Evolutionary conservation across 169 alveolate species (phyloP).

Genomic region (Plasmodium coatneyi): DNA sequence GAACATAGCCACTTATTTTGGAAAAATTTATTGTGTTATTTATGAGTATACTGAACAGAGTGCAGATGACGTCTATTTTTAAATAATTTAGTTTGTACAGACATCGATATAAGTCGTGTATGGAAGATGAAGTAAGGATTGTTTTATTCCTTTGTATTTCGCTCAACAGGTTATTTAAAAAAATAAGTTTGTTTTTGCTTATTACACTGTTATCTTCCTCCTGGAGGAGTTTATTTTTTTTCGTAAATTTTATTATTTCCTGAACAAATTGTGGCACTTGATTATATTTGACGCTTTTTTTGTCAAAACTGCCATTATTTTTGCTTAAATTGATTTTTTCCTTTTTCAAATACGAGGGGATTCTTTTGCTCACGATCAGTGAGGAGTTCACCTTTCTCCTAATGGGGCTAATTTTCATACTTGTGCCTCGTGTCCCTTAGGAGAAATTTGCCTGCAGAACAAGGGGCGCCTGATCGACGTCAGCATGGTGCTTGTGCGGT

Average conservation of each 20-base stretch:
- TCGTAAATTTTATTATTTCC: conserved; percentile 27
- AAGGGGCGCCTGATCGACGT: background rate
- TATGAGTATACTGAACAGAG: conserved; percentile 21
- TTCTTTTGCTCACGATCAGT: conserved; percentile 55
- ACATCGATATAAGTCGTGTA: conserved; percentile 58
- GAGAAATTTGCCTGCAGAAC: background rate
- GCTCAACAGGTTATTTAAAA: conserved; percentile 28
- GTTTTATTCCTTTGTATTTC: conserved; percentile 46
- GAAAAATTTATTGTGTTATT: conserved; percentile 45
- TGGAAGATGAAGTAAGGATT: conserved; percentile 12
- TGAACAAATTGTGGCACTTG: conserved; percentile 60
- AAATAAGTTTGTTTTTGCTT: conserved; percentile 30
- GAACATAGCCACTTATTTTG: conserved; percentile 51
- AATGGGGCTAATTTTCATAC: conserved; percentile 30
- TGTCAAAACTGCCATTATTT: conserved; percentile 15
- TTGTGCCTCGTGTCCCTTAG: background rate
- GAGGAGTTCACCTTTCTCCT: conserved; percentile 49
- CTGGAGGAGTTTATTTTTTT: conserved; percentile 12
- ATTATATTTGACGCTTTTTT: conserved; percentile 51
- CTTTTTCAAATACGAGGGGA: conserved; percentile 51
- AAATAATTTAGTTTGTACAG: conserved; percentile 39
- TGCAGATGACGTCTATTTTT: conserved; percentile 27
- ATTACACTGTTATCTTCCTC: conserved; percentile 10
- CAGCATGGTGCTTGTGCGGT: background rate
- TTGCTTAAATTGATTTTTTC: conserved; percentile 42